Conservation (phyloP, 805 yeast species). For the Helenozyma baotianmanensis region DNA sequence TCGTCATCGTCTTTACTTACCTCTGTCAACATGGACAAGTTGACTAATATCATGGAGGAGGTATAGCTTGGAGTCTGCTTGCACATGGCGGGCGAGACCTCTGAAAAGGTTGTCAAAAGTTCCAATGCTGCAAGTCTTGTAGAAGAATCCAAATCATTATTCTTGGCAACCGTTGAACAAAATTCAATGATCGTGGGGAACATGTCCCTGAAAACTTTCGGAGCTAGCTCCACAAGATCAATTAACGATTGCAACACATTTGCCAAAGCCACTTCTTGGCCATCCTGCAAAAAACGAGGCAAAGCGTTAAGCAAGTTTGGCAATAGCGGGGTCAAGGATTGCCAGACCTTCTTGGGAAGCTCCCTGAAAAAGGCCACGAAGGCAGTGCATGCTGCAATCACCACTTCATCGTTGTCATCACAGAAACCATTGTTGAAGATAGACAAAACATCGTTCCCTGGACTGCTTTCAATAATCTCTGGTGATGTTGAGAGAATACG, state of each 20-base stretch:
- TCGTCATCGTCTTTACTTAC: constrained; percentile 87
- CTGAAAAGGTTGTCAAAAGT: constrained; percentile 83
- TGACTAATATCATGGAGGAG: constrained; percentile 62
- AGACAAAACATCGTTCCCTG: constrained; percentile 54
- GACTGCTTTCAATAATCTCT: constrained; percentile 59
- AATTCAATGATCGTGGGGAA: constrained; percentile 85
- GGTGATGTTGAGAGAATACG: constrained; percentile 86
- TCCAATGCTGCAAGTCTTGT: constrained; percentile 88
- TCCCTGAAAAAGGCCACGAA: constrained; percentile 85
- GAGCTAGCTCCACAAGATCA: constrained; percentile 89
- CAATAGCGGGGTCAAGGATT: constrained; percentile 65
- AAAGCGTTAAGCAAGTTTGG: constrained; percentile 83
- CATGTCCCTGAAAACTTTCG: constrained; percentile 89
- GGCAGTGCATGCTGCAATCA: constrained; percentile 88
- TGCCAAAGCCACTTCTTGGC: constrained; percentile 77
- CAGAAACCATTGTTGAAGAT: constrained; percentile 78
- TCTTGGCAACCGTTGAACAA: constrained; percentile 76
- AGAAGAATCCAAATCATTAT: constrained; percentile 70
- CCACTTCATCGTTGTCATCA: constrained; percentile 75
- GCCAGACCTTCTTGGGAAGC: constrained; percentile 77
- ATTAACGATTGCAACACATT: constrained; percentile 85
- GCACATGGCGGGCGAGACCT: constrained; percentile 94
- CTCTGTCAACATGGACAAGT: constrained; percentile 85
- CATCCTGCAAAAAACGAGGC: constrained; percentile 75
- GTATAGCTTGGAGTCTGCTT: constrained; percentile 71